Evolutionary conservation across 108 stramenopile genomes (phyloP).

Genomic region (Skeletonema grethae): DNA sequence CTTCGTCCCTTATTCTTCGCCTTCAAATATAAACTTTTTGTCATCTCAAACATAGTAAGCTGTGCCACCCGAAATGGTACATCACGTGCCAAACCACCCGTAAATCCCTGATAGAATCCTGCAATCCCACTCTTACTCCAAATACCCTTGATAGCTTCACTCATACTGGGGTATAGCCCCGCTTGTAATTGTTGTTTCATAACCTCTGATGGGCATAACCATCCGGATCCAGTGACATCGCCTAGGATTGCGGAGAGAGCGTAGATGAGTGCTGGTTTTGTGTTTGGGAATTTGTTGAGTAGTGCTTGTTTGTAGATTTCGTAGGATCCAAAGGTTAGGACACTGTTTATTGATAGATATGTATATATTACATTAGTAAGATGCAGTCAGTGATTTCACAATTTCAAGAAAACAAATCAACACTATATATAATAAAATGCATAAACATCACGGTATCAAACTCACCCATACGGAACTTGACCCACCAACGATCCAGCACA

Average conservation of each 20-base stretch:
- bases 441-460: background rate
- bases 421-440: background rate
- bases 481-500: constrained; percentile 68
- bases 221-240: constrained; percentile 76
- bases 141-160: constrained; percentile 63
- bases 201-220: constrained; percentile 73
- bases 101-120: constrained; percentile 73
- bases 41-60: constrained; percentile 73
- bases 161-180: constrained; percentile 62
- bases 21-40: constrained; percentile 56
- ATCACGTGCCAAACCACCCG: constrained; percentile 71
- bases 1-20: constrained; percentile 21
- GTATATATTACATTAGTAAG: too few species aligned
- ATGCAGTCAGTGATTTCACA: too few species aligned
- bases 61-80: constrained; percentile 85
- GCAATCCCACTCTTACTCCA: constrained; percentile 53
- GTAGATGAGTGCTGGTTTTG: constrained; percentile 61
- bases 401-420: background rate
- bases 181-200: constrained; percentile 83
- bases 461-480: constrained; percentile 80
- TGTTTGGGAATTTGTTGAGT: constrained; percentile 51
- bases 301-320: constrained; percentile 83
- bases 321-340: constrained; percentile 83
- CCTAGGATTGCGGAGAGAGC: constrained; percentile 69
- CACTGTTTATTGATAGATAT: constrained; percentile 14